Evolutionary conservation across 192 early-diverging fungal genomes (phyloP).

Genomic region (Backusella mclennaniae): DNA sequence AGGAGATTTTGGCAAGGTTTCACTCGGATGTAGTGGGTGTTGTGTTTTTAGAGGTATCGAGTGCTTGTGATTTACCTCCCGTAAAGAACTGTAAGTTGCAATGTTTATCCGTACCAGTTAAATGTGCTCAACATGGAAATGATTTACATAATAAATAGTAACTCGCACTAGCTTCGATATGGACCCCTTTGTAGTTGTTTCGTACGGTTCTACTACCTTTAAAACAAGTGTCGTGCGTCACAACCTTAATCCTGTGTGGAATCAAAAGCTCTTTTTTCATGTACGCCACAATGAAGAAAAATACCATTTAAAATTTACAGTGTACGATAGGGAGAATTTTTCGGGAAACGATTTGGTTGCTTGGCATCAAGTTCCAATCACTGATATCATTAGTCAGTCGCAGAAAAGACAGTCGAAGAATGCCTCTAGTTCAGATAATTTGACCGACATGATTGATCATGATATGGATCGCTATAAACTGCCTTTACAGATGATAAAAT

Average conservation of each 20-base stretch:
- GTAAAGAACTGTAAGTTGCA: conserved; percentile 25
- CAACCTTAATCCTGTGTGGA: conserved; percentile 71
- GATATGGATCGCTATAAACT: conserved; percentile 47
- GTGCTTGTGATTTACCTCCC: conserved; percentile 48
- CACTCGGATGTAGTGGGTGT: conserved; percentile 41
- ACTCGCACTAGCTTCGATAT: conserved; percentile 67
- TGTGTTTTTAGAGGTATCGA: conserved; percentile 50
- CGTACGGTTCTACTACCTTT: conserved; percentile 68
- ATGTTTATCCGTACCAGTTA: background rate
- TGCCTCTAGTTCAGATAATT: background rate
- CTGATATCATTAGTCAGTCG: conserved; percentile 44
- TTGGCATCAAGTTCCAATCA: conserved; percentile 40
- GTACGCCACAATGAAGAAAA: conserved; percentile 43
- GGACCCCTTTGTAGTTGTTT: conserved; percentile 80
- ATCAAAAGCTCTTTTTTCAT: conserved; percentile 66
- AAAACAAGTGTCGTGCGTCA: conserved; percentile 64
- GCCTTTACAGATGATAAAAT: conserved; percentile 35
- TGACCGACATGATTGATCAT: conserved; percentile 17
- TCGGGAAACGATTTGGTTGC: conserved; percentile 68
- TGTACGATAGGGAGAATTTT: conserved; percentile 77
- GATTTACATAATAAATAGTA: conserved; percentile 8
- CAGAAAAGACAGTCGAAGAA: background rate
- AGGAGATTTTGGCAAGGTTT: conserved; percentile 15
- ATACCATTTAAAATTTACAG: conserved; percentile 51
- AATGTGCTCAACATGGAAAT: background rate